Base-by-base conservation (phyloP, 345 rosid genomes). In the Linum usitatissimum region DNA sequence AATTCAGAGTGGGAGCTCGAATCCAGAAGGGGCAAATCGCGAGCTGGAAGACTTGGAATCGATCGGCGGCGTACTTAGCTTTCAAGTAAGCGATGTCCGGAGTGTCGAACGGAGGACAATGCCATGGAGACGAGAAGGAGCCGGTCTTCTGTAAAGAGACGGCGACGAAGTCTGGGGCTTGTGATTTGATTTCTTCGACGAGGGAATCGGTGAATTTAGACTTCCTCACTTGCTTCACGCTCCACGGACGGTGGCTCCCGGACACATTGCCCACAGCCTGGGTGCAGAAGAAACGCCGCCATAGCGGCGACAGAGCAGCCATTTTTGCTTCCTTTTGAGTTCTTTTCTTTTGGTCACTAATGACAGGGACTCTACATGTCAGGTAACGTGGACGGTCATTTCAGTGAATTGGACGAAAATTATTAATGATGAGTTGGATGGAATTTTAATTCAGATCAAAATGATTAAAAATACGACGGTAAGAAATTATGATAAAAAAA, bases 51-150 rank as follows among this genome's bases (percentile, higher is more conserved):
- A 84, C 71, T 81, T 88, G 95, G 75, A 83, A 91, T 18, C 76
- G 78, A 61, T 83, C 88, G 21, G 96, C 92, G 40, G 90, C 82
- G 62, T 71, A 69, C 58, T 82, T 84, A 69, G 90, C 81, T 61
- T 92, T 89, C 42, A 79, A 65, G 75, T 86, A 92, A 64, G 95
- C 93, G 5, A 79, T 81, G 17, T 81, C 77, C 1, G 84, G 61
- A 1, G 93, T 77, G 70, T 92, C 95, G 55, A 85, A 77, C 63
- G 91, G 71, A 70, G 83, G 61, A 28, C 88, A 86, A 67, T 89
- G 96, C 98, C 98, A 92, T 6, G 91, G 59, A 70, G 95, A 69
- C 68, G 91, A 76, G 77, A 72, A 78, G 18, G 86, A 84, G 63
- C 95, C 98, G 20, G 91, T 84, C 69, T 66, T 81, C 64, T 77